Evolutionary conservation across 192 early-diverging fungal species (phyloP).

Genomic region (Oehlia diaphana): DNA sequence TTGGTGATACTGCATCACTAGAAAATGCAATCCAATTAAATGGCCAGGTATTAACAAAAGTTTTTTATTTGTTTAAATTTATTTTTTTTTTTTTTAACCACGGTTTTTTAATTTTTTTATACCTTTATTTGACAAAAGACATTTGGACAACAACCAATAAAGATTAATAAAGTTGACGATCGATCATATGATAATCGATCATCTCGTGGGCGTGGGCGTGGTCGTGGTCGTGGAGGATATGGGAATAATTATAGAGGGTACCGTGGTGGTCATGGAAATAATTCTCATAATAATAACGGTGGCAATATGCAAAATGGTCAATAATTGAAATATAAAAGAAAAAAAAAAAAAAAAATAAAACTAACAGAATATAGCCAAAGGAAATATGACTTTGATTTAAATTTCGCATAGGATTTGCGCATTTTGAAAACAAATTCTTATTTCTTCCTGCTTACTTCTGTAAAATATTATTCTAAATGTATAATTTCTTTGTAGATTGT

Average conservation of each 20-base stretch:
- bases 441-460: no score
- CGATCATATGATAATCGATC: neutral
- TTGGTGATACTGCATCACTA: slow-evolving; percentile 4
- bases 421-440: no score
- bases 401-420: no score
- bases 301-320: neutral
- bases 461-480: no score
- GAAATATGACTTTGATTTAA: no score
- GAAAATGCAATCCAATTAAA: slow-evolving; percentile 9
- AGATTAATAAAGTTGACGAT: neutral
- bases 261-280: slow-evolving; percentile 15
- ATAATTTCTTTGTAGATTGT: no score
- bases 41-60: slow-evolving; percentile 22
- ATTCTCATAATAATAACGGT: slow-evolving; percentile 9
- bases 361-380: no score
- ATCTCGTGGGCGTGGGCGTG: neutral
- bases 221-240: neutral
- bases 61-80: neutral
- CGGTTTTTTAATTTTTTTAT: neutral
- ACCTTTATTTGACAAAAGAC: neutral
- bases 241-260: neutral
- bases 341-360: neutral
- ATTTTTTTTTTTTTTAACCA: neutral
- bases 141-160: neutral
- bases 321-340: neutral